A percentile compares a stretch with the other conserved stretches of the same genome.
Evolutionary conservation across 2,329 filamentous ascomycete genomes (phyloP).

Genomic region (Colletotrichum tropicicola): DNA sequence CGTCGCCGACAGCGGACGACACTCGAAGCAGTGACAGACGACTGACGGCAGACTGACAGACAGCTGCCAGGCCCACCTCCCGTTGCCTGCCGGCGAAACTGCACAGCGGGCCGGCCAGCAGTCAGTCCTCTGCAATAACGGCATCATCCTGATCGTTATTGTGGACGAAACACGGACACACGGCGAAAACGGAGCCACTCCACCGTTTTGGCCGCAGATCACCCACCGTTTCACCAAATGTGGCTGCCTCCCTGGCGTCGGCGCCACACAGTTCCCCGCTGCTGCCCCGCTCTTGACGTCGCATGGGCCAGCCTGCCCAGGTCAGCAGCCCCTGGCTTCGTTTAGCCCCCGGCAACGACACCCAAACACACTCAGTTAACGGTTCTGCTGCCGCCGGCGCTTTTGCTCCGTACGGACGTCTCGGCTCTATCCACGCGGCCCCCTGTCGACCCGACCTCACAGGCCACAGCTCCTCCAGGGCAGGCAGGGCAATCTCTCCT

Average conservation of each 20-base stretch:
- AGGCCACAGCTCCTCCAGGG: too few species aligned
- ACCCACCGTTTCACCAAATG: slow-evolving; percentile 18
- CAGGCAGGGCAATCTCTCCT: background rate
- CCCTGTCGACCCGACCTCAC: background rate
- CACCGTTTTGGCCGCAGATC: slow-evolving; percentile 22
- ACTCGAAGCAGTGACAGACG: background rate
- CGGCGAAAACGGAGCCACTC: slow-evolving; percentile 9
- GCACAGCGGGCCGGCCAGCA: background rate
- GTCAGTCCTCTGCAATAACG: slow-evolving; percentile 1
- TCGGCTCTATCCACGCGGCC: slow-evolving; percentile 12
- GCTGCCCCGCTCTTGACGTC: slow-evolving; percentile 20
- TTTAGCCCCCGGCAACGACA: background rate
- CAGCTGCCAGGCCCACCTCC: slow-evolving; percentile 4
- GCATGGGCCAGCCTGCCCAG: slow-evolving; percentile 2
- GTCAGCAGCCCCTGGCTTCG: background rate
- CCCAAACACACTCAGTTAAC: background rate
- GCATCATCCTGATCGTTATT: background rate
- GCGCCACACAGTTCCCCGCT: slow-evolving; percentile 23
- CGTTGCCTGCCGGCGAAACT: slow-evolving; percentile 13
- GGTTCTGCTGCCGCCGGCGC: background rate
- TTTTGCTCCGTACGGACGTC: slow-evolving; percentile 18
- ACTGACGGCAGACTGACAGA: background rate
- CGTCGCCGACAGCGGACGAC: background rate
- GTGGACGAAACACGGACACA: background rate
- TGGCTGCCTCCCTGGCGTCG: slow-evolving; percentile 14